A percentile compares a stretch with the other conserved stretches of the same genome.
Conservation (phyloP, 1,284 basidiomycete species). For the Naganishia sp. region DNA sequence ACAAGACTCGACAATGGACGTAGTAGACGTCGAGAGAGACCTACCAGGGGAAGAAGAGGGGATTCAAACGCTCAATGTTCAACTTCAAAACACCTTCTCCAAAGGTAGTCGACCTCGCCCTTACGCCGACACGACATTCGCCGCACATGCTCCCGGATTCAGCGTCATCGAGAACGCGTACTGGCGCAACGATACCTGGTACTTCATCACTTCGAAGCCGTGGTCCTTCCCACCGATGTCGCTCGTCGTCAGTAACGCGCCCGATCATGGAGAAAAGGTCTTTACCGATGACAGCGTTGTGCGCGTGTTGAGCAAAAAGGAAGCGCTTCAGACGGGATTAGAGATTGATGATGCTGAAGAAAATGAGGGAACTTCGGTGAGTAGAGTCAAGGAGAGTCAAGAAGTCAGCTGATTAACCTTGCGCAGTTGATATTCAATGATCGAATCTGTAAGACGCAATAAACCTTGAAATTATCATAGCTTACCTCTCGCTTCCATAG, state of each 20-base stretch:
- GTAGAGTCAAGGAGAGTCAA: not conserved
- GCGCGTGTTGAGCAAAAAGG: not conserved
- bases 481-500: conserved; percentile 23
- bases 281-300: conserved; percentile 20
- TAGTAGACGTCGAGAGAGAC: not conserved
- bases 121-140: conserved; percentile 31
- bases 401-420: not conserved
- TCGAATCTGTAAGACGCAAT: conserved; percentile 36
- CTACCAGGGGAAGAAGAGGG: not conserved
- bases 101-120: not conserved
- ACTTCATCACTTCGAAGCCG: conserved; percentile 15
- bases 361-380: conserved; percentile 13
- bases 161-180: conserved; percentile 43
- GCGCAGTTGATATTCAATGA: conserved; percentile 41
- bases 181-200: conserved; percentile 28
- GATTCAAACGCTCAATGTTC: not conserved
- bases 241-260: conserved; percentile 17
- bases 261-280: conserved; percentile 12
- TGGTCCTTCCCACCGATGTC: conserved; percentile 11
- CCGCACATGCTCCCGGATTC: conserved; percentile 41
- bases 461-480: not conserved
- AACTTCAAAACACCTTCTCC: not conserved
- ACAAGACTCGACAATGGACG: not conserved
- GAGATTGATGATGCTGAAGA: not conserved
- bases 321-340: conserved; percentile 7